These are phyloP conservation scores for Neofusicoccum laricinum DNA, from an alignment of 2,329 filamentous ascomycete species.

Conservation along the genomic window DNA sequence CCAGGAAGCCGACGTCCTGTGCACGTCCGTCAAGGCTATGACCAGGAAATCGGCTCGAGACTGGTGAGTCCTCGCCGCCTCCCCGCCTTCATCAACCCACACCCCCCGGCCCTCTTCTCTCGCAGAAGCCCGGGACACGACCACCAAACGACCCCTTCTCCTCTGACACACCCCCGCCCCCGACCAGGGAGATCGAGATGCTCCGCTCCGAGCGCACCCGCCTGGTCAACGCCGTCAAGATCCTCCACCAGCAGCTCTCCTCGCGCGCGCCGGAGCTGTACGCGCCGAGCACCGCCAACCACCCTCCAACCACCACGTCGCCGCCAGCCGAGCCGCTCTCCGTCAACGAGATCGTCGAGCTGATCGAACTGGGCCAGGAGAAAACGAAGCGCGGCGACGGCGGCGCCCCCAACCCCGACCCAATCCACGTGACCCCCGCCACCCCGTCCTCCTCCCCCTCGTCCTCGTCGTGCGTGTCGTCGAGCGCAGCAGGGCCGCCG, in stretches of 20 bases:
- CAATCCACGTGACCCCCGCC: not conserved
- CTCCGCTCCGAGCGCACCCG: not conserved
- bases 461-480: not conserved
- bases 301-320: not conserved
- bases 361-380: not conserved
- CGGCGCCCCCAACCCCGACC: too few relatives aligned
- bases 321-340: not conserved
- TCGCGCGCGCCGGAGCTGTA: not conserved
- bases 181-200: not conserved
- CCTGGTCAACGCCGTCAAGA: not conserved
- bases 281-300: not conserved
- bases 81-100: too few relatives aligned
- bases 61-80: not conserved
- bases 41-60: not conserved
- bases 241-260: not conserved
- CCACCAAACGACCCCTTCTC: too few relatives aligned
- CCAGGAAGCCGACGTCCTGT: not conserved
- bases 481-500: not conserved
- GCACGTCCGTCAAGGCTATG: not conserved
- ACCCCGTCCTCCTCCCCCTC: not conserved
- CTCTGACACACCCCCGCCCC: too few relatives aligned
- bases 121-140: too few relatives aligned
- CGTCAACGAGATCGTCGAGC: not conserved
- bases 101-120: too few relatives aligned
- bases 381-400: not conserved